Base-by-base conservation (phyloP, 306 rosid genomes). In the Astragalus membranaceus region DNA sequence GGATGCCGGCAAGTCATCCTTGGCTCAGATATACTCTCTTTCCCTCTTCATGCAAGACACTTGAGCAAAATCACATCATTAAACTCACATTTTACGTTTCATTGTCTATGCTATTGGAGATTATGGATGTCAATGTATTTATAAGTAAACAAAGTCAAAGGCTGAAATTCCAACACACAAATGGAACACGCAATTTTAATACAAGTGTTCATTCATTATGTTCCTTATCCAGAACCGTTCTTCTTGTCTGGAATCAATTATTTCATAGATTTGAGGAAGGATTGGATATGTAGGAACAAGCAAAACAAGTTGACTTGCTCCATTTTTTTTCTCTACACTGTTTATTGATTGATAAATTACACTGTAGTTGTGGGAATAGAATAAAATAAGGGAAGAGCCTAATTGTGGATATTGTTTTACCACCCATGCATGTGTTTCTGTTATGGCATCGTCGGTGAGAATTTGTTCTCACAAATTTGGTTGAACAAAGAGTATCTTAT, bases 1-100 rank as follows among this genome's bases (percentile, higher is more conserved):
- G 30, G 4, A 47, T 17, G 77, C 68, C 85, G 80, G 67, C 85
- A 83, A 83, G 85, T 80, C 82, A 83, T 80, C 80, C 82, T 73
- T 73, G 87, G 80, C 87, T 83, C 87, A 77, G 70, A 44, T 33
- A 3, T 55, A 61, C 85, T 83, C 81, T 77, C 70, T 80, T 52
- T 36, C 0, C 72, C 80, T 59, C 85, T 30, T 73, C 77, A 63
- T 75, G 54, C 69, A 59, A 64, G 78, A 66, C 78, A 41, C 43
- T 66, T 41, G 78, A 78, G 82, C 75, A 47, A 10, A 42, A 4
- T 11, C 64, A 32, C 41, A 26, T 30, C 54, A 10, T 68, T 23
- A 43, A 43, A 26, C 30, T 26, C 10, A 39, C 10, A 16, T 8
- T 59, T 61, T 10, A 10, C 20, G 17, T 61, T 61, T 17, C 3